A percentile compares a stretch with the other conserved stretches of the same genome.
These are phyloP conservation scores for Calvatia gigantea DNA, from an alignment of 768 basidiomycete species.

Conservation along the genomic window DNA sequence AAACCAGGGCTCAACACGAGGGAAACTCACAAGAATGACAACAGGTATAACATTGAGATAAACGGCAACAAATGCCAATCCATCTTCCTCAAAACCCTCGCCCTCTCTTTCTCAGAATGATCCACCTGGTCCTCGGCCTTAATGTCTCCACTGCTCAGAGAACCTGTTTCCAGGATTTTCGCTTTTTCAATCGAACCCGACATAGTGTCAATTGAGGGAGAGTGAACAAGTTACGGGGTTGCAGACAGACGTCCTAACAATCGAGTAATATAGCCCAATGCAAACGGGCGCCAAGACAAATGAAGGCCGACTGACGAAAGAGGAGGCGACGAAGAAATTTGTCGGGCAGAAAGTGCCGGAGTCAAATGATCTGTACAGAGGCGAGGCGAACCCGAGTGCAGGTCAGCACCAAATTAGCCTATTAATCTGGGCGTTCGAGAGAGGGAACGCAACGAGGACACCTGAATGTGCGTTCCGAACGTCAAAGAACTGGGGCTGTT, in stretches of 20 bases:
- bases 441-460: neutral
- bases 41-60: constrained; percentile 40
- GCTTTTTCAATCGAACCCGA: neutral
- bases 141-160: neutral
- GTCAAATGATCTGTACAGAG: neutral
- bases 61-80: constrained; percentile 43
- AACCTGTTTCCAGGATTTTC: neutral
- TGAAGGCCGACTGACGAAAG: neutral
- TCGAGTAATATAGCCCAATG: neutral
- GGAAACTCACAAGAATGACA: constrained; percentile 41
- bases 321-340: neutral
- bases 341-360: neutral
- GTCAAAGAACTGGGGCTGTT: neutral
- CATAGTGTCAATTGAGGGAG: neutral
- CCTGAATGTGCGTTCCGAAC: neutral
- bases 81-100: constrained; percentile 35
- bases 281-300: neutral
- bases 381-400: neutral
- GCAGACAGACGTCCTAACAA: neutral
- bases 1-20: neutral
- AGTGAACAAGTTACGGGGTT: neutral
- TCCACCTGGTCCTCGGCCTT: constrained; percentile 6
- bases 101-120: constrained; percentile 20
- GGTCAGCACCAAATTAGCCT: neutral
- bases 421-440: neutral